Evolutionary conservation across 192 early-diverging fungal genomes (phyloP), one percentile per base, ranked within the genome.

Genomic region (Podila clonocystis): DNA sequence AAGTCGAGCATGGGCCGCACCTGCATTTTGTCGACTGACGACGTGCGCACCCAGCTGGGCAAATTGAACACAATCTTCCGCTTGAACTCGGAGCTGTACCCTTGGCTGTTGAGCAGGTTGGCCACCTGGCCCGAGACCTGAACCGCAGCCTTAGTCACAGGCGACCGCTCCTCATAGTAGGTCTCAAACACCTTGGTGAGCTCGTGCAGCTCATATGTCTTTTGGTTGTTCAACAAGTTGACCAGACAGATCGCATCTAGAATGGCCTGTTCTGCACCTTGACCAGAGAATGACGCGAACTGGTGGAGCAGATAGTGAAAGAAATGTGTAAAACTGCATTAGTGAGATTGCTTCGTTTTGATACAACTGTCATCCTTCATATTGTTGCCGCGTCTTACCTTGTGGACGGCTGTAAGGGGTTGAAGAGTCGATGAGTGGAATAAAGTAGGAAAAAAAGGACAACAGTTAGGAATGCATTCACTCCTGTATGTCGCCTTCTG

Each of bases 231-330:
- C 5, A 66, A 22, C 19, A 66, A 30, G 29, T 66, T 66, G 19
- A 29, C 45, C 8, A 66, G 64, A 31, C 64, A 50, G 49, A 66
- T 50, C 8, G 64, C 64, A 31, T 66, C 64, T 28, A 66, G 38
- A 45, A 66, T 66, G 9, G 64, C 64, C 15, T 66, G 64, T 5
- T 66, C 64, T 17, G 64, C 64, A 12, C 64, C 64, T 50, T 66
- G 64, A 66, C 64, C 64, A 11, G 64, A 66, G 49, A 66, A 66
- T 19, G 64, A 66, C 26, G 50, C 64, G 48, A 66, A 66, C 64
- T 66, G 48, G 8, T 36, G 6, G 4, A 13, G 11, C 2, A 9
- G n/a, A 9, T n/a, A 36, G 31, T 17, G 7, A 34, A 63, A 26
- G 38, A 26, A 33, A 33, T 33, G 22, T 24, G 15, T n/a, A 2